Evolutionary conservation across 768 basidiomycete genomes (phyloP).

Genomic region (Lentinula guzmanii): DNA sequence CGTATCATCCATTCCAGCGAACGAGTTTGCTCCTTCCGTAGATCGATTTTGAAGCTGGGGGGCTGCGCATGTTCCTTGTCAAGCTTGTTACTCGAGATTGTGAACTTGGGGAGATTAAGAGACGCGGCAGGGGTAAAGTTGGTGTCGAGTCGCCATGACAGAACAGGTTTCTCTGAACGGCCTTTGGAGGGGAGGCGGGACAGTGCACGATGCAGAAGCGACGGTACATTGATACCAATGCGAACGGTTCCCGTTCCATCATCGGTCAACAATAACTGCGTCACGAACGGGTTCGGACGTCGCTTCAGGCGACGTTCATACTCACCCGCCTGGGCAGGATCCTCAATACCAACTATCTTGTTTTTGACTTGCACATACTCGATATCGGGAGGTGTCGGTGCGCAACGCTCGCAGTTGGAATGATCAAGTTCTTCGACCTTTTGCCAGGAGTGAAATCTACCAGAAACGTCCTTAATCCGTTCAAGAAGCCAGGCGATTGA

Average conservation of each 20-base stretch:
- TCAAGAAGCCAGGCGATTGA: slow-evolving; percentile 84
- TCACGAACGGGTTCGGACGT: slow-evolving; percentile 81
- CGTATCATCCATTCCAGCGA: slow-evolving; percentile 90
- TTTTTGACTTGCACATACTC: slow-evolving; percentile 62
- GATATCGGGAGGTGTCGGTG: slow-evolving; percentile 70
- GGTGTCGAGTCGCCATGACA: slow-evolving; percentile 82
- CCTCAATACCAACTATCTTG: slow-evolving; percentile 69
- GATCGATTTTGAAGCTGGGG: slow-evolving; percentile 64
- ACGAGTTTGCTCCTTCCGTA: slow-evolving; percentile 83
- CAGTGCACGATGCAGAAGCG: slow-evolving; percentile 81
- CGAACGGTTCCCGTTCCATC: slow-evolving; percentile 64
- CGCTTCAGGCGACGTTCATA: slow-evolving; percentile 86
- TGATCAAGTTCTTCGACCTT: slow-evolving; percentile 36
- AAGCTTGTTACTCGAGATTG: slow-evolving; percentile 65
- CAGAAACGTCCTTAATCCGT: slow-evolving; percentile 70
- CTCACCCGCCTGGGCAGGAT: slow-evolving; percentile 79
- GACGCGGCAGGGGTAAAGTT: slow-evolving; percentile 65
- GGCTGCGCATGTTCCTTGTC: slow-evolving; percentile 74
- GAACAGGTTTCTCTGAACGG: slow-evolving; percentile 37
- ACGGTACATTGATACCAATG: slow-evolving; percentile 84
- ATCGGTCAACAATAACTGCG: slow-evolving; percentile 68
- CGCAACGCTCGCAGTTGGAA: slow-evolving; percentile 70
- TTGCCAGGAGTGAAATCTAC: slow-evolving; percentile 66
- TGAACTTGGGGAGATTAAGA: slow-evolving; percentile 57
- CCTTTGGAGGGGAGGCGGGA: slow-evolving; percentile 64